Percentiles rank a stretch among this genome's conserved stretches.
phyloP scores from a whole-genome alignment of 257 asterid species.

The Nicotiana attenuata region DNA sequence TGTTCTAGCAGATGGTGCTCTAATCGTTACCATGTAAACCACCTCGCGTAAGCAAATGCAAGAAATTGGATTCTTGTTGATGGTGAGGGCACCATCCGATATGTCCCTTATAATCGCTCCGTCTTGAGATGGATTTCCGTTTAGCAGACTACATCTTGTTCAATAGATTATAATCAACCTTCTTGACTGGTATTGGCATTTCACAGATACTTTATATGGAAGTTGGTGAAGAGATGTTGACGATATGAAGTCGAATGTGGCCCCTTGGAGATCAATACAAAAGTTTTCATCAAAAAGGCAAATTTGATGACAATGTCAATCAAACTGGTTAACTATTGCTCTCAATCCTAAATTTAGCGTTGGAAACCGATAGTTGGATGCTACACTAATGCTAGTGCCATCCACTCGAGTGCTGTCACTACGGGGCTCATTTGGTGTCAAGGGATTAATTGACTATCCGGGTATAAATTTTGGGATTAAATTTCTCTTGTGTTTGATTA shows the following conservation, averaged over 20 bases:
- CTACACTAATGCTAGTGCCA: neutral
- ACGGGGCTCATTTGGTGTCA: no score
- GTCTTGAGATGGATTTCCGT: slow-evolving; percentile 75
- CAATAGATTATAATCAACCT: no score
- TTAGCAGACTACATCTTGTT: no score
- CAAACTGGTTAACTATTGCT: neutral
- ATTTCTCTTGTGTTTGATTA: no score
- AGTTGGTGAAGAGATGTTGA: slow-evolving; percentile 58
- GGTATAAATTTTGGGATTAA: no score
- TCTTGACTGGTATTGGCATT: slow-evolving; percentile 86
- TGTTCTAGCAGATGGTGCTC: slow-evolving; percentile 47
- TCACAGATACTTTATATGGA: slow-evolving; percentile 72
- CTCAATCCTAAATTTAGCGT: neutral
- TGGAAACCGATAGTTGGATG: neutral
- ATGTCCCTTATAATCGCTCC: slow-evolving; percentile 51
- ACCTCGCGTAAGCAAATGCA: slow-evolving; percentile 82
- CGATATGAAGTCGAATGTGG: slow-evolving; percentile 49
- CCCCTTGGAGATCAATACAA: slow-evolving; percentile 40
- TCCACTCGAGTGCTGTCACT: neutral
- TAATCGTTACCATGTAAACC: slow-evolving; percentile 64
- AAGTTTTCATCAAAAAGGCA: neutral
- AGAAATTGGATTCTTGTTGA: slow-evolving; percentile 47
- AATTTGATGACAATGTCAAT: neutral
- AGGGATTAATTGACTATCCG: no score
- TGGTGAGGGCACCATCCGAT: slow-evolving; percentile 69